Conservation (phyloP, 371 early-diverging fungal genomes). For the Lichtheimia hyalospora region DNA sequence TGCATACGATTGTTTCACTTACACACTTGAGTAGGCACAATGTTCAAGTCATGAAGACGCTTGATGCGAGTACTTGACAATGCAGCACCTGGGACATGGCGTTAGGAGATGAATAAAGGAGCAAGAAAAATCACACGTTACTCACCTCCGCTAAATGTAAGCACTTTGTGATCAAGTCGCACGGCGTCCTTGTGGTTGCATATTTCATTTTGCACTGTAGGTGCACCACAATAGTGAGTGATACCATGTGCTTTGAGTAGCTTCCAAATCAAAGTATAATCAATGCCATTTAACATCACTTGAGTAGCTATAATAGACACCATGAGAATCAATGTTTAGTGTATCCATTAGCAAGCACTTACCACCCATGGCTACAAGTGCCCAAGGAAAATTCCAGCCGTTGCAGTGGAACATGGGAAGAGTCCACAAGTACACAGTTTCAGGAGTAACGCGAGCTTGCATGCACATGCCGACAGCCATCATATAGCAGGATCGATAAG, state of each 20-base stretch:
- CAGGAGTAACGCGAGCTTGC: conserved; percentile 43
- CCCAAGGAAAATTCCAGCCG: conserved; percentile 71
- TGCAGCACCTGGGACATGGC: conserved; percentile 41
- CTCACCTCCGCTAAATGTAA: conserved; percentile 50
- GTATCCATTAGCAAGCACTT: not conserved
- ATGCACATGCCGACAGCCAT: conserved; percentile 51
- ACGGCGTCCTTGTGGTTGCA: conserved; percentile 54
- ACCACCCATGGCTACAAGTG: conserved; percentile 57
- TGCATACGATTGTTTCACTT: too few relatives aligned
- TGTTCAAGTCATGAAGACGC: conserved; percentile 49
- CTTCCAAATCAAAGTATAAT: conserved; percentile 64
- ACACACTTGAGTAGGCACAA: conserved; percentile 60
- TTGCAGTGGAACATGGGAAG: conserved; percentile 74
- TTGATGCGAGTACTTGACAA: conserved; percentile 57
- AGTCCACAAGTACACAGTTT: conserved; percentile 60
- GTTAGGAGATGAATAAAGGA: not conserved
- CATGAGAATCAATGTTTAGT: not conserved
- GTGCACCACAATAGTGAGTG: conserved; percentile 68
- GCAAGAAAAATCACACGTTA: not conserved
- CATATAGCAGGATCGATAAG: conserved; percentile 54
- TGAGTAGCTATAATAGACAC: conserved; percentile 30
- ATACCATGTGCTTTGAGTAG: conserved; percentile 46
- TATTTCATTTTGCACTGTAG: conserved; percentile 68
- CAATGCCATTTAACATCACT: conserved; percentile 60
- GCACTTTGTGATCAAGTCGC: conserved; percentile 42